Conservation (phyloP, 305 asterid species). For the Fraxinus paxiana region DNA sequence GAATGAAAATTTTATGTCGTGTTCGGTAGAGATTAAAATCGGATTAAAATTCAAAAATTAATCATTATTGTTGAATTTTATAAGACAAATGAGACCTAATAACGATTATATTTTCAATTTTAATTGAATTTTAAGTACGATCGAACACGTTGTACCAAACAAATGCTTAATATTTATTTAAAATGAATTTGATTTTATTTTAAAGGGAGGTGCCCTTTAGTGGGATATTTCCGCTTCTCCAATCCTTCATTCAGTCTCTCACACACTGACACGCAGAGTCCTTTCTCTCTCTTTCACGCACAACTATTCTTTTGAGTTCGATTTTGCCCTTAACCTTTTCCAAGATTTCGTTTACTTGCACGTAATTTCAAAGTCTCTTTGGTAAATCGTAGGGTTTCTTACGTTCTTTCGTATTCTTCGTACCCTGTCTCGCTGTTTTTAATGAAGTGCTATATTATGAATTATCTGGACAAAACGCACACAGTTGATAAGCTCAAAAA, state of each 20-base stretch:
- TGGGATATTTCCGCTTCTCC: not conserved
- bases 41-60: too few relatives aligned
- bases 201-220: not conserved
- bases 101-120: too few relatives aligned
- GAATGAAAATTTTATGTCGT: too few relatives aligned
- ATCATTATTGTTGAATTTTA: too few relatives aligned
- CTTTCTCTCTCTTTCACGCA: not conserved
- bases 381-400: not conserved
- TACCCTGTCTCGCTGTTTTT: not conserved
- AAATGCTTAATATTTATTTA: too few relatives aligned
- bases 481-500: not conserved
- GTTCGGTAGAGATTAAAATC: too few relatives aligned
- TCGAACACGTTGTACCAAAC: too few relatives aligned
- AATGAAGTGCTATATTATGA: not conserved
- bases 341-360: not conserved
- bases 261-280: not conserved
- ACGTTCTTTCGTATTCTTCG: not conserved
- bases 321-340: not conserved
- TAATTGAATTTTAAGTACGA: too few relatives aligned
- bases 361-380: not conserved
- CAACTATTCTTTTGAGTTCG: not conserved
- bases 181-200: not conserved
- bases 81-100: too few relatives aligned
- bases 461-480: not conserved
- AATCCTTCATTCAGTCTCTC: not conserved